Evolutionary conservation across 2,329 filamentous ascomycete species (phyloP).

Genomic region (Mycosphaerella sp.): DNA sequence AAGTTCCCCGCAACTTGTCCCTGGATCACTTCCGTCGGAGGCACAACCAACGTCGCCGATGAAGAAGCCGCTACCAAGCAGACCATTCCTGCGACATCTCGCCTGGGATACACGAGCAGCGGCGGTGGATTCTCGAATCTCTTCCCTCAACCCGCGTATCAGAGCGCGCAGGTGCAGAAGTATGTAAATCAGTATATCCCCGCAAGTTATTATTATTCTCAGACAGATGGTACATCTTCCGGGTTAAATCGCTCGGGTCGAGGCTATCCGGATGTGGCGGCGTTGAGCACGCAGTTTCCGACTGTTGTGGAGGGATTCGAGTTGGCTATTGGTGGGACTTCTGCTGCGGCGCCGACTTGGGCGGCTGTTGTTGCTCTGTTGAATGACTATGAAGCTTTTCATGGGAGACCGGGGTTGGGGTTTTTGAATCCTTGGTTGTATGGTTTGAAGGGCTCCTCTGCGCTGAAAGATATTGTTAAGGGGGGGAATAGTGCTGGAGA

Average conservation of each 20-base stretch:
- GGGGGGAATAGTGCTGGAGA: constrained; percentile 30
- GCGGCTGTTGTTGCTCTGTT: constrained; percentile 54
- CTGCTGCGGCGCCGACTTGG: constrained; percentile 52
- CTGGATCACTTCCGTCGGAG: constrained; percentile 44
- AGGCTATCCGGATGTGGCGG: constrained; percentile 42
- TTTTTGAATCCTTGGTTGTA: constrained; percentile 59
- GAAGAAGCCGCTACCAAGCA: constrained; percentile 23
- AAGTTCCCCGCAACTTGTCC: constrained; percentile 45
- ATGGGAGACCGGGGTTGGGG: constrained; percentile 38
- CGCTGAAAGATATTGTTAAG: constrained; percentile 45
- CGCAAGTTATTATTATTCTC: constrained; percentile 32
- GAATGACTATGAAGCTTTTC: constrained; percentile 53
- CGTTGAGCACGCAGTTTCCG: constrained; percentile 39
- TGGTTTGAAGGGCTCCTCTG: constrained; percentile 40
- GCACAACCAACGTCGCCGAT: constrained; percentile 22
- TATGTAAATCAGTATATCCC: constrained; percentile 40
- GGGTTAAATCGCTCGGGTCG: constrained; percentile 40
- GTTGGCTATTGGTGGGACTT: constrained; percentile 36
- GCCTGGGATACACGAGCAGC: constrained; percentile 17
- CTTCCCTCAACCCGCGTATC: constrained; percentile 40
- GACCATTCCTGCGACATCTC: constrained; percentile 15
- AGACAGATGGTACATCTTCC: constrained; percentile 35
- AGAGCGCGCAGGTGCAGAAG: constrained; percentile 34
- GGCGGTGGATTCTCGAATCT: constrained; percentile 42
- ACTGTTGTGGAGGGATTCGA: constrained; percentile 37